Conservation (phyloP, 805 yeast genomes). For the Yamadazyma akitaensis region DNA sequence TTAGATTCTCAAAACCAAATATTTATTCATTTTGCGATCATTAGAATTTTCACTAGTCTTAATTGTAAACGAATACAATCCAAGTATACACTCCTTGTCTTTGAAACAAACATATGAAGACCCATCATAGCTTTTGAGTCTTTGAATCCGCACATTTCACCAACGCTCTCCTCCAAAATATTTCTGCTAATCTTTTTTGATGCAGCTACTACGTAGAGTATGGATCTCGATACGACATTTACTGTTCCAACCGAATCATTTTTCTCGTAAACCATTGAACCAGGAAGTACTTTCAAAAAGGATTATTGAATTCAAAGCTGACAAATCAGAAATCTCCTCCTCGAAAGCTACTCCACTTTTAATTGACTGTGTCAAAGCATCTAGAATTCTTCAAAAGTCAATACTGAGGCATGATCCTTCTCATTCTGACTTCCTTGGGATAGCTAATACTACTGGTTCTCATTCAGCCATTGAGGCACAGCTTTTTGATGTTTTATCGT, state of each 20-base stretch:
- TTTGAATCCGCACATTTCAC: too few relatives aligned
- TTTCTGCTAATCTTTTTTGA: background rate
- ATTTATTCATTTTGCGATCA: too few relatives aligned
- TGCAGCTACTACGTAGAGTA: background rate
- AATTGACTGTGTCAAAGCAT: constrained; percentile 23
- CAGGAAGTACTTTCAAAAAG: constrained; percentile 23
- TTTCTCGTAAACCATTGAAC: constrained; percentile 20
- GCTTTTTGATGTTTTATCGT: background rate
- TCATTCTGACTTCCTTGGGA: background rate
- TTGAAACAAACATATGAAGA: too few relatives aligned
- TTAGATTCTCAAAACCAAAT: too few relatives aligned
- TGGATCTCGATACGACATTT: background rate
- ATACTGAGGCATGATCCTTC: background rate
- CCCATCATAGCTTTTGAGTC: too few relatives aligned
- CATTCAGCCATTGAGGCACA: background rate
- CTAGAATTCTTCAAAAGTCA: constrained; percentile 17
- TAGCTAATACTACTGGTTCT: background rate
- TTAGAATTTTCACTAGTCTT: too few relatives aligned
- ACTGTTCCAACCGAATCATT: constrained; percentile 1
- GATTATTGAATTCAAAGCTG: background rate
- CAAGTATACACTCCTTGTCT: too few relatives aligned
- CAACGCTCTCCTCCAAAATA: too few relatives aligned
- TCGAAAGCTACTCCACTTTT: constrained; percentile 6
- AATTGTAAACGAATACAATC: too few relatives aligned
- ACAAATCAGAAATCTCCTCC: background rate